Conservation (phyloP, 176 grass and related monocot genomes). For the Aegilops bicornis region DNA sequence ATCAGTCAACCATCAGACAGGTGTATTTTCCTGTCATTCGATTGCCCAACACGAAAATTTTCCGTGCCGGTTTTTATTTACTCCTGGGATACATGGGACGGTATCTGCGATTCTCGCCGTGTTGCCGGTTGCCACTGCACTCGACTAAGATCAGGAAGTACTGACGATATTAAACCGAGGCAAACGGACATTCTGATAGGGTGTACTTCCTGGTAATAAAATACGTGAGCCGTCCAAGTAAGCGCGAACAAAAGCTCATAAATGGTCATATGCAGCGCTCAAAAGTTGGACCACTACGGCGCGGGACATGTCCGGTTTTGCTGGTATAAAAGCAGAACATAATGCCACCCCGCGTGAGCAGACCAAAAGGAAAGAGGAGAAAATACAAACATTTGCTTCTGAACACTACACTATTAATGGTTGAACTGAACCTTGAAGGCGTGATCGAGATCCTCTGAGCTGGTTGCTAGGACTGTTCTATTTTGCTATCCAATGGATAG, state of each 20-base stretch:
- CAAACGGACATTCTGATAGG: background rate
- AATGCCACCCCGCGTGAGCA: background rate
- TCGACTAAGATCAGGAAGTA: too few species aligned
- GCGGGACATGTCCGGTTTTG: constrained; percentile 5
- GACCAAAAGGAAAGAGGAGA: background rate
- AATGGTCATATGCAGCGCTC: background rate
- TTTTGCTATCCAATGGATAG: too few species aligned
- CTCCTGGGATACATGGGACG: too few species aligned
- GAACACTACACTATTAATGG: background rate
- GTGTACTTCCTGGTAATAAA: constrained; percentile 27
- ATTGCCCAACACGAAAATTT: too few species aligned
- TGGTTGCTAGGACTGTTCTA: too few species aligned
- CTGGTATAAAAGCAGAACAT: constrained; percentile 16
- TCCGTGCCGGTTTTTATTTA: too few species aligned
- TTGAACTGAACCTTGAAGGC: background rate
- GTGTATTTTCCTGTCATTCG: too few species aligned
- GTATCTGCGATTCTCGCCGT: too few species aligned
- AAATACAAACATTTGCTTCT: constrained; percentile 1
- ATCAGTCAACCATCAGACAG: too few species aligned
- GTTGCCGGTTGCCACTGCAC: too few species aligned
- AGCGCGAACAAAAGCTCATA: background rate
- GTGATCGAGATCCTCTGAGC: too few species aligned
- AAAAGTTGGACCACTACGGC: constrained; percentile 20
- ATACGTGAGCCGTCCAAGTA: background rate
- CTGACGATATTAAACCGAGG: too few species aligned